phyloP scores from a whole-genome alignment of 371 early-diverging fungal species.

The Circinella minor region DNA sequence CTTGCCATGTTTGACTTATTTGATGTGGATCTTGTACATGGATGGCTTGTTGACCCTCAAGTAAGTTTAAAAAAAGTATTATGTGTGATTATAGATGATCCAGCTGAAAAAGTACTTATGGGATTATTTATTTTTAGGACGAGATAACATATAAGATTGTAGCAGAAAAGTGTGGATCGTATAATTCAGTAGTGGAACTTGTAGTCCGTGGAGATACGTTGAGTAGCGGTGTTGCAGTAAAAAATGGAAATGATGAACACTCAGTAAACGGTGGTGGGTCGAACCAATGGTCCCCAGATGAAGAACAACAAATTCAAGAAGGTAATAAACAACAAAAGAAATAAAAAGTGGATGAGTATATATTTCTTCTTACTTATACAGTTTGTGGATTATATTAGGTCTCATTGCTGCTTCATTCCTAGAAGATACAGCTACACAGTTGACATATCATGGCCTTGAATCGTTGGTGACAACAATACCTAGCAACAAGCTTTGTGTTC shows the following conservation, averaged over 20 bases:
- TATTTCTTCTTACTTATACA: no score
- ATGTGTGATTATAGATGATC: not conserved
- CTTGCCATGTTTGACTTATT: conserved; percentile 83
- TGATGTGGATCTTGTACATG: conserved; percentile 82
- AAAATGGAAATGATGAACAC: conserved; percentile 21
- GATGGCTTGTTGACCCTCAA: conserved; percentile 86
- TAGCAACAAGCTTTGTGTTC: conserved; percentile 65
- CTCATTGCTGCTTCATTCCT: conserved; percentile 71
- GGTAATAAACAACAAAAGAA: conserved; percentile 18
- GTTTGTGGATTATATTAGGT: conserved; percentile 31
- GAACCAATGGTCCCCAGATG: conserved; percentile 22
- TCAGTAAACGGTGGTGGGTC: not conserved
- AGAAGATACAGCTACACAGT: conserved; percentile 76
- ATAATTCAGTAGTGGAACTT: conserved; percentile 82
- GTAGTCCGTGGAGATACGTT: conserved; percentile 72
- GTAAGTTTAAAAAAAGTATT: conserved; percentile 19
- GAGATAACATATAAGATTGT: conserved; percentile 59
- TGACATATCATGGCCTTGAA: conserved; percentile 82
- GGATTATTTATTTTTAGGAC: conserved; percentile 33
- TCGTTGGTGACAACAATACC: conserved; percentile 67
- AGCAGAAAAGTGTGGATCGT: conserved; percentile 61
- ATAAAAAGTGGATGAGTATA: not conserved
- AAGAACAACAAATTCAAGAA: conserved; percentile 37
- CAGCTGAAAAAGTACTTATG: not conserved
- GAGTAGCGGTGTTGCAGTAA: conserved; percentile 40